Base-by-base conservation (phyloP, 2,329 filamentous ascomycete genomes). In the Amauroascus verrucosus region DNA sequence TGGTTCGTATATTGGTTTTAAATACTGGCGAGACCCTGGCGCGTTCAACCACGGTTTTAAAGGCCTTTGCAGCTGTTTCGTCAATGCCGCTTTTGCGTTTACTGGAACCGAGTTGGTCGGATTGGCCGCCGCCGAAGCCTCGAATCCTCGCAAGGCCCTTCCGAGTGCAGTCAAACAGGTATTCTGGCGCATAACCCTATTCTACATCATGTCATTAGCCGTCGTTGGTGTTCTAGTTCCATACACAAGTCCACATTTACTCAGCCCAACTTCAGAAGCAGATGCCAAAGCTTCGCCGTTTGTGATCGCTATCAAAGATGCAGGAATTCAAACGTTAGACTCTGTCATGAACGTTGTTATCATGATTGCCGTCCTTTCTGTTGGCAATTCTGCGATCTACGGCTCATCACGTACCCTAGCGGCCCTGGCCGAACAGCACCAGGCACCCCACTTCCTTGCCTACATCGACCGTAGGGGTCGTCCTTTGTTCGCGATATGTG, bases 291-390 rank as follows among this genome's bases (percentile, higher is more conserved):
- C 88, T 88, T 72, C 68, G 41, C 84, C 83, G 7, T 87, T 83
- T 60, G 85, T 90, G 55, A 86, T 89, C 57, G 85, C 85, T 13
- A 82, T 84, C 33, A 75, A 77, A 13, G 77, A 80, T 32, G 85
- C 85, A 1, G 82, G 83, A 0, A 82, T 89, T 54, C 74, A 73
- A 5, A 82, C 77, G 3, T 77, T 89, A 1, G 83, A 84, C 0
- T 81, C 80, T 2, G 78, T 90, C 50, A 82, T 90, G 68, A 91
- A 91, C 65, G 85, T 84, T 33, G 75, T 89, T 22, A 83, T 90
- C 59, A 76, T 89, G 60, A 86, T 82, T 0, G 85, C 83, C 0
- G 84, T 83, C 0, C 83, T 80, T 69, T 87, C 83, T 0, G 77
- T 84, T 0, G 81, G 79, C 0, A 88, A 88, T 60, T 81, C 84